These are phyloP conservation scores for Neonectria magnoliae DNA, from an alignment of 2,329 filamentous ascomycete species.

Conservation along the genomic window DNA sequence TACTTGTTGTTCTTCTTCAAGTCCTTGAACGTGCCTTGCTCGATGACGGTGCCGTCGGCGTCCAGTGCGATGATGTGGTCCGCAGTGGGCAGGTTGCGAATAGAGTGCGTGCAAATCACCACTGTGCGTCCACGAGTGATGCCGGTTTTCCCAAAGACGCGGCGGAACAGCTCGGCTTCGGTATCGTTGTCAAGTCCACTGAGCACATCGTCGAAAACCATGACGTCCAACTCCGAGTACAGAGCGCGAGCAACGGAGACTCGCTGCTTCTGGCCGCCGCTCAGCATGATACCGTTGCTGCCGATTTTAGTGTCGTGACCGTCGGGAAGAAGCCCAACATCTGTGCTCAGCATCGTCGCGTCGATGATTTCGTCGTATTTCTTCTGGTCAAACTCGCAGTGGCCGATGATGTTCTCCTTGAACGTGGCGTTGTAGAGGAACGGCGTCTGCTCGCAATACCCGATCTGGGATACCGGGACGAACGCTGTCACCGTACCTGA, in stretches of 20 bases:
- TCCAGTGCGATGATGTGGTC: conserved; percentile 61
- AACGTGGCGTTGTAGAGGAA: conserved; percentile 50
- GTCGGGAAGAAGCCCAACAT: conserved; percentile 45
- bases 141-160: conserved; percentile 53
- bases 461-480: conserved; percentile 33
- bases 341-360: conserved; percentile 46
- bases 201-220: conserved; percentile 58
- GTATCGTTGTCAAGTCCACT: conserved; percentile 58
- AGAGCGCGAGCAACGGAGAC: conserved; percentile 56
- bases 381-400: conserved; percentile 41
- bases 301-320: conserved; percentile 53
- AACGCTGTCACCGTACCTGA: conserved; percentile 29
- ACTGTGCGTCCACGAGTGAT: conserved; percentile 53
- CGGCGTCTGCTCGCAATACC: conserved; percentile 48
- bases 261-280: conserved; percentile 54
- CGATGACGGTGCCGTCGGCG: conserved; percentile 51
- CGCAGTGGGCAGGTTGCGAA: conserved; percentile 46
- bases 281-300: conserved; percentile 53
- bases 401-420: conserved; percentile 51
- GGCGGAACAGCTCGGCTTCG: conserved; percentile 53
- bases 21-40: conserved; percentile 49
- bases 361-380: conserved; percentile 50
- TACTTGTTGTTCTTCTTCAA: conserved; percentile 49
- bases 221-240: conserved; percentile 51
- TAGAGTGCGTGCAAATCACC: conserved; percentile 51